Evolutionary conservation across 2,329 filamentous ascomycete species (phyloP), one percentile per base, ranked within the genome.

Genomic region (Colletotrichum orchidophilum): DNA sequence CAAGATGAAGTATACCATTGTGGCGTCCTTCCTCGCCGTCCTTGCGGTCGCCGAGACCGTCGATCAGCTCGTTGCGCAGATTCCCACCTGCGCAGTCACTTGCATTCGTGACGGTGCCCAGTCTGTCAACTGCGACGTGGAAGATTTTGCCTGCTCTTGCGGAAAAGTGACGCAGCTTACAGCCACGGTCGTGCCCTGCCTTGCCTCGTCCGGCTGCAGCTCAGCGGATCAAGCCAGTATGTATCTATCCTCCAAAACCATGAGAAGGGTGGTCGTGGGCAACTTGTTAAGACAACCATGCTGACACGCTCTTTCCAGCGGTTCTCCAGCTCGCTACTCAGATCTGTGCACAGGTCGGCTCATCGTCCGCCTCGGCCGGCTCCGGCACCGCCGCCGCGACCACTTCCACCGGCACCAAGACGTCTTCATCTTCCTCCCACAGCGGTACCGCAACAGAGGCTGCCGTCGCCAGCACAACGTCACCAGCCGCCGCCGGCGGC

Each of bases 91-190:
- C 75, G 80, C 83, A 13, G 73, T 79, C 73, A 57, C 73, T 3
- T 86, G 84, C 73, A 76, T 85, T 68, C 73, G 77, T 46, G 63
- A 74, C 7, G 80, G 76, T 12, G 78, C 80, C 24, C 73, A 73
- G 21, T 49, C 74, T 53, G 75, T 81, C 46, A 78, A 79, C 69
- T 85, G 83, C 77, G 66, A 55, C 2, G 27, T 77, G 60, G 70
- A 71, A 64, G 81, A 85, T 74, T 74, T 79, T 53, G 73, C 63
- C 15, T 85, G 84, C 77, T 80, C 81, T 68, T 86, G 84, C 76
- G 54, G 57, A 59, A 80, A 83, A 49, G 69, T 80, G 21, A 74
- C 79, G 42, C 74, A 76, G 50, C 78, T 85, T 63, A 81, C 79
- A 9, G 66, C 76, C 31, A 74, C 75, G 8, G 78, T 81, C 33